Evolutionary conservation across 352 stramenopile genomes (phyloP), one percentile per base, ranked within the genome.

Genomic region (Phytophthora capsici): DNA sequence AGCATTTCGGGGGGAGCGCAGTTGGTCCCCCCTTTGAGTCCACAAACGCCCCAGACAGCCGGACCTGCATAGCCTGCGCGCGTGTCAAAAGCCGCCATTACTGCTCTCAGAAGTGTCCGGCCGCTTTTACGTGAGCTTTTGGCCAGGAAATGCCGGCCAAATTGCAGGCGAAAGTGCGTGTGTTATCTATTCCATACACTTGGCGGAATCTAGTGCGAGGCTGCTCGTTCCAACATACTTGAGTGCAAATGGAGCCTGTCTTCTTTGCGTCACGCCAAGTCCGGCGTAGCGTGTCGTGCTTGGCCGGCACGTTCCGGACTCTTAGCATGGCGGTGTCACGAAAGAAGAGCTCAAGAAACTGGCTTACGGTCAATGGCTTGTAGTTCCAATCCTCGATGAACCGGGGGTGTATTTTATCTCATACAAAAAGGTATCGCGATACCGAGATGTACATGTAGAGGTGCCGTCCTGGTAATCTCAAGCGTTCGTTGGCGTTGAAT

Each of bases 31-130:
- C 63, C 57, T n/a, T 34, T 13, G 9, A 34, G 43, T 32, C 63
- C 57, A 69, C 58, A 61, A 65, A 66, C 16, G 2, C 9, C 30
- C n/a, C 12, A 14, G 45, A 73, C 52, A 73, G 58, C 46, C 26
- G 65, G 65, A 63, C 6, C 43, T 47, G 14, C 56, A 68, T 66
- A 68, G 58, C 45, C 25, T 28, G 23, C 22, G 30, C 64, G 49
- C 58, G 59, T 61, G 59, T 69, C 65, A 73, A 73, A 66, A 69
- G 65, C 50, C 51, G 51, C 58, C 65, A 73, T 73, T 73, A 73
- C 65, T 69, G 52, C 52, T 56, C 26, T 64, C 51, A 57, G 48
- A 54, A 43, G 46, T 34, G 28, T 9, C 14, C 28, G 28, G 28
- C 14, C 28, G 28, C 50, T 71, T 71, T 71, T 71, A 71, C 63